Conservation (phyloP, 768 basidiomycete genomes). For the Pleurotus cornucopiae region DNA sequence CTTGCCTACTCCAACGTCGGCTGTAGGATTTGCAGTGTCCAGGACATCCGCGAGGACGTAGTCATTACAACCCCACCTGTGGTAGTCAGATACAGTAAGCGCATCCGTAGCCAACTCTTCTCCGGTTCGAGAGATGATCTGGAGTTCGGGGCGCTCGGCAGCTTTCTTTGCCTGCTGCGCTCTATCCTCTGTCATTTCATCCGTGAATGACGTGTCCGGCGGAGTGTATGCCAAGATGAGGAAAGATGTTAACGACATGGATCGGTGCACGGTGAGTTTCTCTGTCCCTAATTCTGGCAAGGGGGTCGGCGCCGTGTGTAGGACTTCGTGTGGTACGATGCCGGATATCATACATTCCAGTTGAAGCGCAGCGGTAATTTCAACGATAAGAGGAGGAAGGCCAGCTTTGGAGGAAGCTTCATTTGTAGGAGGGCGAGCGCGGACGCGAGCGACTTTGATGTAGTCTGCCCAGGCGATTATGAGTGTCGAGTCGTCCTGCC, state of each 20-base stretch:
- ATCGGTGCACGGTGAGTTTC: slow-evolving; percentile 12
- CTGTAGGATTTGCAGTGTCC: slow-evolving; percentile 24
- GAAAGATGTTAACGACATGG: slow-evolving; percentile 57
- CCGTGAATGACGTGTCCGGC: slow-evolving; percentile 62
- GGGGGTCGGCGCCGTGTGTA: slow-evolving; percentile 19
- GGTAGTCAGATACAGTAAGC: slow-evolving; percentile 71
- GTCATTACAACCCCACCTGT: slow-evolving; percentile 89
- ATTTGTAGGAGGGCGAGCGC: slow-evolving; percentile 49
- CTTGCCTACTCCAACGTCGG: slow-evolving; percentile 30
- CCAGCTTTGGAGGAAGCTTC: slow-evolving; percentile 39
- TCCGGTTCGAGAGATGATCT: slow-evolving; percentile 84
- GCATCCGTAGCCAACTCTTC: slow-evolving; percentile 88
- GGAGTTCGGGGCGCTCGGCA: slow-evolving; percentile 90
- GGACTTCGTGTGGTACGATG: slow-evolving; percentile 70
- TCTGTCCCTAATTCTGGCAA: slow-evolving; percentile 11
- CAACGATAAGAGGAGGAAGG: slow-evolving; percentile 64
- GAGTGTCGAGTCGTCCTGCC: slow-evolving; percentile 90
- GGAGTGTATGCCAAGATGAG: slow-evolving; percentile 86
- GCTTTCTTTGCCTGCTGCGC: slow-evolving; percentile 74
- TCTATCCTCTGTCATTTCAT: slow-evolving; percentile 72
- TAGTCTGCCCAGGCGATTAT: slow-evolving; percentile 92
- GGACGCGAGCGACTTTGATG: slow-evolving; percentile 85
- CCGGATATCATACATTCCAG: slow-evolving; percentile 96
- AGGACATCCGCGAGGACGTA: slow-evolving; percentile 66
- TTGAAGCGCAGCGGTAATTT: slow-evolving; percentile 89